phyloP scores from a whole-genome alignment of 140 eudicot species.

The Cichorium intybus region DNA sequence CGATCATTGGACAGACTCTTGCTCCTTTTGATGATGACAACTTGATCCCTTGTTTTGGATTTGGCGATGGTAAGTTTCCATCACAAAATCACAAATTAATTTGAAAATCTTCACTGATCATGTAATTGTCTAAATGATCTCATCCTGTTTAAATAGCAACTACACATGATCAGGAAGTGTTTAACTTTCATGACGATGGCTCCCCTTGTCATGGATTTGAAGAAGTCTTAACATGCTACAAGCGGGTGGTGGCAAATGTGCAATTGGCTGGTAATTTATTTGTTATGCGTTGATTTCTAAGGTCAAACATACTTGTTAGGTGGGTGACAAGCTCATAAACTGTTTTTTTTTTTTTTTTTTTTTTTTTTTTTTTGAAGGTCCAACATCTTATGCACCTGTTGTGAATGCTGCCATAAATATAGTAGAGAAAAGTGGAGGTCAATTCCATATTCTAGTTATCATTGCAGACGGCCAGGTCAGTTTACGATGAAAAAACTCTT shows the following conservation, averaged over 20 bases:
- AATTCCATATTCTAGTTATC: constrained; percentile 71
- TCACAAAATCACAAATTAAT: not conserved
- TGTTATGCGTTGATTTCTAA: not conserved
- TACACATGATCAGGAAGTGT: constrained; percentile 75
- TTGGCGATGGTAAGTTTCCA: constrained; percentile 63
- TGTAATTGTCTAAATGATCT: not conserved
- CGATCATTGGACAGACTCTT: constrained; percentile 69
- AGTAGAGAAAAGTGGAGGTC: constrained; percentile 87
- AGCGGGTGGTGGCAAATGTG: constrained; percentile 44
- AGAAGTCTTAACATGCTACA: constrained; percentile 76
- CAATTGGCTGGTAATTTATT: constrained; percentile 53
- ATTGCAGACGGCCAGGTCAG: constrained; percentile 86
- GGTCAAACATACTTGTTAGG: not conserved
- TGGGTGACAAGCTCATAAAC: constrained; percentile 2
- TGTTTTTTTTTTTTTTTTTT: constrained; percentile 8
- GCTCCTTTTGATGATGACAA: constrained; percentile 85
- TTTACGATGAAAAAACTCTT: no score
- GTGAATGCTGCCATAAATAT: constrained; percentile 65
- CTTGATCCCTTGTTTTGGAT: constrained; percentile 83
- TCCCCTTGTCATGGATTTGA: constrained; percentile 86
- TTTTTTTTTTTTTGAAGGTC: constrained; percentile 44
- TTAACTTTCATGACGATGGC: constrained; percentile 67
- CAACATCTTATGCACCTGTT: constrained; percentile 79
- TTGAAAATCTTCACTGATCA: not conserved
- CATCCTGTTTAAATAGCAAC: constrained; percentile 35